These are phyloP conservation scores for Podaxis rugospora DNA, from an alignment of 768 basidiomycete species.

Conservation along the genomic window DNA sequence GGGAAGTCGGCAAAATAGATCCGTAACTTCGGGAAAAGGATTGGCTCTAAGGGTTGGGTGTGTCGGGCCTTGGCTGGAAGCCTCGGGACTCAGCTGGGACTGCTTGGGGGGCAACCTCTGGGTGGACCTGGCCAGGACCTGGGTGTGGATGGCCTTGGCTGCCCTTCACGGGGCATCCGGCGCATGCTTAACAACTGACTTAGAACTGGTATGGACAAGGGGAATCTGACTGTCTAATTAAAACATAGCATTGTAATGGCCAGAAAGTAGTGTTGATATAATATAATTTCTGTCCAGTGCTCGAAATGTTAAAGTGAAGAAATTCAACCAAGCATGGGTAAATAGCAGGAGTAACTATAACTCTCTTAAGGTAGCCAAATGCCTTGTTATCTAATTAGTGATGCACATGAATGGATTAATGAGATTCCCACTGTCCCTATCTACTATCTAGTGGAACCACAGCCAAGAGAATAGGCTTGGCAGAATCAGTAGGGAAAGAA, in stretches of 20 bases:
- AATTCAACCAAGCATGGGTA: constrained; percentile 78
- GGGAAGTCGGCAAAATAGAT: constrained; percentile 74
- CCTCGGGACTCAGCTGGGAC: constrained; percentile 27
- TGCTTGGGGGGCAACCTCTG: constrained; percentile 26
- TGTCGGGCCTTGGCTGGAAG: constrained; percentile 29
- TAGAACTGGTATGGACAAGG: constrained; percentile 79
- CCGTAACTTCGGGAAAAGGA: constrained; percentile 77
- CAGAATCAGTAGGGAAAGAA: too few relatives aligned
- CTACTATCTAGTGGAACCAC: too few relatives aligned
- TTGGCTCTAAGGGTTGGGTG: constrained; percentile 53
- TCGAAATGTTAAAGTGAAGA: constrained; percentile 81
- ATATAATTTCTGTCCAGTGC: constrained; percentile 83
- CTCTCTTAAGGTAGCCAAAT: constrained; percentile 84
- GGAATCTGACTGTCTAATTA: constrained; percentile 84
- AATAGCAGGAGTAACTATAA: constrained; percentile 79
- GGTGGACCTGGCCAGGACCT: constrained; percentile 26
- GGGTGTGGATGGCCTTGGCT: constrained; percentile 29
- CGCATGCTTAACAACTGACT: constrained; percentile 62
- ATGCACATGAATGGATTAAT: too few relatives aligned
- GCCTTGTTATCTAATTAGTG: too few relatives aligned
- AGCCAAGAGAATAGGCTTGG: too few relatives aligned
- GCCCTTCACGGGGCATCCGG: constrained; percentile 51
- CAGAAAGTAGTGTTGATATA: constrained; percentile 75
- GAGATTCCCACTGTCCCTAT: too few relatives aligned
- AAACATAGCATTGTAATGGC: constrained; percentile 79